A percentile compares a stretch with the other conserved stretches of the same genome.
Conservation (phyloP, 2,329 filamentous ascomycete genomes). For the Sordariomycetes sp. region DNA sequence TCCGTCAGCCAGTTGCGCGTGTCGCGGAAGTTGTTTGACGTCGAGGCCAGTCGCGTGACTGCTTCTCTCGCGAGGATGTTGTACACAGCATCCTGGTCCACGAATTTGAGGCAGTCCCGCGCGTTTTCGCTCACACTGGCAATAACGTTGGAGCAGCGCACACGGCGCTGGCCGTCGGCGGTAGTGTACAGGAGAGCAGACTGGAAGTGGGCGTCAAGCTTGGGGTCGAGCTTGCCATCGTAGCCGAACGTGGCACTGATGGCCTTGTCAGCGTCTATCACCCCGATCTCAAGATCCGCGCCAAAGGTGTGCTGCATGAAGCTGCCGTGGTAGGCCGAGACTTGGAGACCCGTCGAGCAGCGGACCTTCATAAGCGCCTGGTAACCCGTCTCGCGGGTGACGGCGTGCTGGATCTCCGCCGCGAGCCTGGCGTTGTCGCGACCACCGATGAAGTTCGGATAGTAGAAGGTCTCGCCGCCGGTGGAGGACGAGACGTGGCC, state of each 20-base stretch:
- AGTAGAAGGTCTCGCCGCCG: slow-evolving; percentile 95
- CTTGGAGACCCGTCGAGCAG: slow-evolving; percentile 91
- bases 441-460: slow-evolving; percentile 86
- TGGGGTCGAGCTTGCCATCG: slow-evolving; percentile 93
- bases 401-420: slow-evolving; percentile 74
- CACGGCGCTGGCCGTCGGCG: slow-evolving; percentile 75
- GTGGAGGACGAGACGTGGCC: slow-evolving; percentile 78
- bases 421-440: slow-evolving; percentile 77
- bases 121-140: slow-evolving; percentile 82
- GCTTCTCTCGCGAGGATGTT: slow-evolving; percentile 88
- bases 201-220: slow-evolving; percentile 96
- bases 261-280: slow-evolving; percentile 88
- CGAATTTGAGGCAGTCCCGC: slow-evolving; percentile 78
- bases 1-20: slow-evolving; percentile 75
- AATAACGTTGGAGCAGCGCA: slow-evolving; percentile 87
- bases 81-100: slow-evolving; percentile 91
- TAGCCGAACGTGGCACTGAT: slow-evolving; percentile 87
- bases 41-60: slow-evolving; percentile 65
- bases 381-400: slow-evolving; percentile 85
- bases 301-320: slow-evolving; percentile 94
- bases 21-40: slow-evolving; percentile 68
- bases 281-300: slow-evolving; percentile 86
- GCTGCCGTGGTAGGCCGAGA: slow-evolving; percentile 89
- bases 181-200: slow-evolving; percentile 91
- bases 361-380: slow-evolving; percentile 97